Evolutionary conservation across 2,329 filamentous ascomycete genomes (phyloP).

Genomic region (Geoglossum cookeanum): DNA sequence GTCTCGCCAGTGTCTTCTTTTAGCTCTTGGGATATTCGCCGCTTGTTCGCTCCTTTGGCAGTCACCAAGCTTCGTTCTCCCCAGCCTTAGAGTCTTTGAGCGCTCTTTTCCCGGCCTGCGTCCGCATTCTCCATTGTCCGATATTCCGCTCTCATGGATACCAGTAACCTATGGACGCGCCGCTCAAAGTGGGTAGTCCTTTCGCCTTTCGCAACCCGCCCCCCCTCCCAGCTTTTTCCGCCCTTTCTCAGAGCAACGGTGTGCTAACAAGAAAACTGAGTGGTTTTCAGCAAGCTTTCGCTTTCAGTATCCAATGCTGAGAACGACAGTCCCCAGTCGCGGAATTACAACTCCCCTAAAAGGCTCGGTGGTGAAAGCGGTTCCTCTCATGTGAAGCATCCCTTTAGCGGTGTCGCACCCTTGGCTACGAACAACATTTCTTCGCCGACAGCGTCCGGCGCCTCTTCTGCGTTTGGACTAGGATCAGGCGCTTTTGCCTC

Average conservation of each 20-base stretch:
- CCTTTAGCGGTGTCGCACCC: constrained; percentile 58
- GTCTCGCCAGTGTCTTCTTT: not conserved
- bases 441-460: constrained; percentile 50
- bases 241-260: constrained; percentile 2
- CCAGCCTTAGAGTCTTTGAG: constrained; percentile 5
- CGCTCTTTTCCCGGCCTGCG: constrained; percentile 4
- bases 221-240: not conserved
- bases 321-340: constrained; percentile 35
- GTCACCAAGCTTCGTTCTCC: constrained; percentile 15
- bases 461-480: constrained; percentile 78
- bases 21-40: constrained; percentile 3
- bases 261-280: not conserved
- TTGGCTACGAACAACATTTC: constrained; percentile 44
- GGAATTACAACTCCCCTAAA: constrained; percentile 43
- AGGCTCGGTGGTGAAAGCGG: constrained; percentile 49
- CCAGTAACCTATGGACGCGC: constrained; percentile 48
- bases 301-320: constrained; percentile 51
- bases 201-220: constrained; percentile 10
- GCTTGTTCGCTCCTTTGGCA: constrained; percentile 19
- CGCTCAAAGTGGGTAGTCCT: constrained; percentile 50
- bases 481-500: constrained; percentile 92
- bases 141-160: constrained; percentile 19
- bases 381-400: constrained; percentile 52
- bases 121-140: constrained; percentile 2
- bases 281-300: constrained; percentile 74